Evolutionary conservation across 208 protist genomes (phyloP), one percentile per base, ranked within the genome.

Genomic region (Porcisia hertigi): DNA sequence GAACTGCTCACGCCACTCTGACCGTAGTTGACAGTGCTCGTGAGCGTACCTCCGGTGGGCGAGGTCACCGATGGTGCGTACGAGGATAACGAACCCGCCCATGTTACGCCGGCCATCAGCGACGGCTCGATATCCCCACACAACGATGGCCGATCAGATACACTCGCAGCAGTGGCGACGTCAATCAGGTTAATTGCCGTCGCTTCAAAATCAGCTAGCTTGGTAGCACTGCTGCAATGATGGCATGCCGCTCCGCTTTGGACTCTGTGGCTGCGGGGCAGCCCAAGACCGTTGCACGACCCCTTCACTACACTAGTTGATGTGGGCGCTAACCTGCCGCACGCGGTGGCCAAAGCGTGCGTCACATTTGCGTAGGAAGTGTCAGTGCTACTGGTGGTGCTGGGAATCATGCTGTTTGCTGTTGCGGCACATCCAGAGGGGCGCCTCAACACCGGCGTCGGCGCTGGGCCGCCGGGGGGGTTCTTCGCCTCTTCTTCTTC

Each of bases 101-200:
- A 81, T 20, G 34, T 53, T 16, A 81, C 77, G 18, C 77, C 77
- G 12, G 77, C 77, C 54, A 54, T 76, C 25, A 81, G 71, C 49
- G 77, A 67, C 71, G 77, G 77, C 57, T 81, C 77, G 25, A 69
- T 18, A 12, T 62, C 71, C 20, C 25, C 71, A 18, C 16, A n/a
- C 2, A 72, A 69, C n/a, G 77, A 73, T 20, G 7, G 53, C 11
- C 57, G 64, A 43, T 63, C 65, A 25, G 71, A 66, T 36, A 36
- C 47, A 52, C 25, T 73, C 20, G 34, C 65, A 30, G 34, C 65
- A 3, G 47, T 55, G 65, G 47, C 60, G 77, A 76, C 66, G 55
- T 77, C 59, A 25, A 76, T n/a, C 16, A 73, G 45, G 47, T 53
- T 52, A 6, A 52, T 49, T 43, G 65, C 39, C 39, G 20, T 41